A percentile compares a stretch with the other conserved stretches of the same genome.
Evolutionary conservation across 768 basidiomycete species (phyloP).

Genomic region (Lentinula sp.): DNA sequence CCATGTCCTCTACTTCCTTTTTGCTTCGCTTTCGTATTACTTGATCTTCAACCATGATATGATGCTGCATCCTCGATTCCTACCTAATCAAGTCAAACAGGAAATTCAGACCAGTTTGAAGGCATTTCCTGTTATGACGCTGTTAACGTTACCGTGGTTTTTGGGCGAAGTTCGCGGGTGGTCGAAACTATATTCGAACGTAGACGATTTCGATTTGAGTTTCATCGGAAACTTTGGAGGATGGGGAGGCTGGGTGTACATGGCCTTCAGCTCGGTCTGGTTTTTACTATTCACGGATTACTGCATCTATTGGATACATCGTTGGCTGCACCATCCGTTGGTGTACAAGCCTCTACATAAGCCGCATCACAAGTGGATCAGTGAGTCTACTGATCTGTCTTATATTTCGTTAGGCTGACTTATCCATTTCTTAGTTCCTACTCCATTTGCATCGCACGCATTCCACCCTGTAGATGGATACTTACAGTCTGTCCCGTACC

Average conservation of each 20-base stretch:
- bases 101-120: constrained; percentile 75
- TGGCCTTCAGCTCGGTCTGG: constrained; percentile 64
- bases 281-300: constrained; percentile 90
- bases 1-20: constrained; percentile 79
- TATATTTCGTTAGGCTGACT: constrained; percentile 4
- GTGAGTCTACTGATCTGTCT: constrained; percentile 41
- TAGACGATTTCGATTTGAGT: constrained; percentile 44
- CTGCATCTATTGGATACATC: constrained; percentile 95
- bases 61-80: constrained; percentile 92
- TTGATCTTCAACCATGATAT: constrained; percentile 92
- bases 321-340: constrained; percentile 76
- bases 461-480: constrained; percentile 98
- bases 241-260: constrained; percentile 54
- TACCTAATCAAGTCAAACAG: constrained; percentile 75
- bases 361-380: constrained; percentile 98
- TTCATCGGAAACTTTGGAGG: not conserved
- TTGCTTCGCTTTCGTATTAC: constrained; percentile 78
- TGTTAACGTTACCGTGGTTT: constrained; percentile 93
- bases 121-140: constrained; percentile 77
- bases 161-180: constrained; percentile 85
- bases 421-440: constrained; percentile 60
- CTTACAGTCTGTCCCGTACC: constrained; percentile 91
- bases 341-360: constrained; percentile 93
- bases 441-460: constrained; percentile 95
- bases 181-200: constrained; percentile 68